Conservation (phyloP, 2,329 filamentous ascomycete genomes). For the Cladophialophora bantiana region DNA sequence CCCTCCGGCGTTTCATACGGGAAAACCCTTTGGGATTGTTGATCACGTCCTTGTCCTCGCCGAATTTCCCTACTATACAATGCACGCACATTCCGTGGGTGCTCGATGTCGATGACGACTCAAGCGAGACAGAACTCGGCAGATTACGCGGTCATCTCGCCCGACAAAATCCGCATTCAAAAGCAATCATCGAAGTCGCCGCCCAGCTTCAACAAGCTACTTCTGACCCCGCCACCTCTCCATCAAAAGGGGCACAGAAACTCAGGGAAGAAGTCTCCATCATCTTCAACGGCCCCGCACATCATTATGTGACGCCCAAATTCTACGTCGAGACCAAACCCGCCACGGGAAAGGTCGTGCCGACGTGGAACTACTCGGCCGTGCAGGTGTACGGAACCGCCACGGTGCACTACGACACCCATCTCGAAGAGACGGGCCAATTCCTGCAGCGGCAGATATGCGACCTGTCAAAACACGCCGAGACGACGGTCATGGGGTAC, state of each 20-base stretch:
- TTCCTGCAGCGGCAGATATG: slow-evolving; percentile 62
- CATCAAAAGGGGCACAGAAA: slow-evolving; percentile 17
- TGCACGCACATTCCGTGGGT: slow-evolving; percentile 68
- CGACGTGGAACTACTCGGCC: slow-evolving; percentile 74
- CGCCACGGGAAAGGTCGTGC: slow-evolving; percentile 68
- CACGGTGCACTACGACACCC: slow-evolving; percentile 61
- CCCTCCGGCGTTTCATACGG: slow-evolving; percentile 63
- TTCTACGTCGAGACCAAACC: slow-evolving; percentile 73
- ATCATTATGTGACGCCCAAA: slow-evolving; percentile 73
- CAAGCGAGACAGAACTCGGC: slow-evolving; percentile 51
- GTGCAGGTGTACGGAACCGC: slow-evolving; percentile 69
- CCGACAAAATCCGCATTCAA: slow-evolving; percentile 68
- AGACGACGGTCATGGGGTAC: slow-evolving; percentile 65
- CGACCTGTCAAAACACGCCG: slow-evolving; percentile 60
- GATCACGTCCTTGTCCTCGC: slow-evolving; percentile 66
- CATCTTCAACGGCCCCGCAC: slow-evolving; percentile 64
- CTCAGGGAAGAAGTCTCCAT: slow-evolving; percentile 64
- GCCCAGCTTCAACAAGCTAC: neutral
- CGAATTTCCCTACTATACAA: slow-evolving; percentile 60
- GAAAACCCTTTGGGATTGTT: slow-evolving; percentile 68
- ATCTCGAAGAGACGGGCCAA: slow-evolving; percentile 51
- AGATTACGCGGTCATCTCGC: slow-evolving; percentile 68
- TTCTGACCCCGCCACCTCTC: neutral
- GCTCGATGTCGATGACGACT: slow-evolving; percentile 54
- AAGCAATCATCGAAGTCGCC: slow-evolving; percentile 63